These are phyloP conservation scores for Serendipita indica DNA, from an alignment of 768 basidiomycete genomes.

Conservation along the genomic window DNA sequence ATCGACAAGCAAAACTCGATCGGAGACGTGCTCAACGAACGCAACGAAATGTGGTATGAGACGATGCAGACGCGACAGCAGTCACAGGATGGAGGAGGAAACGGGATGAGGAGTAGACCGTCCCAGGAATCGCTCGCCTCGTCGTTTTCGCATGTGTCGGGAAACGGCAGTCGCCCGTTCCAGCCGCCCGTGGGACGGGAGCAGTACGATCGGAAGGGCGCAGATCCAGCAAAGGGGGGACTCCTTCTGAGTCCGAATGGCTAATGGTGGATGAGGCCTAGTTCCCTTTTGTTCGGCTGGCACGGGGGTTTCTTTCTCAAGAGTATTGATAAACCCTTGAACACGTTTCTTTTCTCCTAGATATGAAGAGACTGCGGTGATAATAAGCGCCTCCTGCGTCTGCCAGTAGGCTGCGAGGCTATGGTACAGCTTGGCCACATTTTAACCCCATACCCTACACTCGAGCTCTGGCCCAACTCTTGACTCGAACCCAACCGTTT, in stretches of 20 bases:
- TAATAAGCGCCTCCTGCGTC: too few relatives aligned
- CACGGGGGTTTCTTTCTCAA: too few relatives aligned
- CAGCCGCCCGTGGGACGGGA: constrained; percentile 27
- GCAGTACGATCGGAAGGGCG: constrained; percentile 22
- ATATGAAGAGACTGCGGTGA: too few relatives aligned
- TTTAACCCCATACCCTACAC: too few relatives aligned
- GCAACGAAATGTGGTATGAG: constrained; percentile 68
- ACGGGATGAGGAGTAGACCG: constrained; percentile 17
- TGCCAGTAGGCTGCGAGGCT: too few relatives aligned
- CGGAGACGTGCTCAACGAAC: constrained; percentile 91
- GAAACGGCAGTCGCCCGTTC: constrained; percentile 40
- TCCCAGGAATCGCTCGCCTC: constrained; percentile 14
- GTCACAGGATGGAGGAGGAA: constrained; percentile 18
- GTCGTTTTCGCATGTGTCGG: constrained; percentile 34
- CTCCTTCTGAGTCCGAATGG: constrained; percentile 88
- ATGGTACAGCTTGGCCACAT: too few relatives aligned
- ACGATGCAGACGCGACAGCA: constrained; percentile 58
- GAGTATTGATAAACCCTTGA: too few relatives aligned
- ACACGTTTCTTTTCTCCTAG: too few relatives aligned
- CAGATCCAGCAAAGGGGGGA: constrained; percentile 51
- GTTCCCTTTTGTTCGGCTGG: not conserved
- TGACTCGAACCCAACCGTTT: too few relatives aligned
- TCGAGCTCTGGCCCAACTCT: too few relatives aligned
- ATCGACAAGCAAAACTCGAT: constrained; percentile 87
- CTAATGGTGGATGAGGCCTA: constrained; percentile 40